Evolutionary conservation across 2,329 filamentous ascomycete species (phyloP).

Genomic region (Botryotinia convoluta): DNA sequence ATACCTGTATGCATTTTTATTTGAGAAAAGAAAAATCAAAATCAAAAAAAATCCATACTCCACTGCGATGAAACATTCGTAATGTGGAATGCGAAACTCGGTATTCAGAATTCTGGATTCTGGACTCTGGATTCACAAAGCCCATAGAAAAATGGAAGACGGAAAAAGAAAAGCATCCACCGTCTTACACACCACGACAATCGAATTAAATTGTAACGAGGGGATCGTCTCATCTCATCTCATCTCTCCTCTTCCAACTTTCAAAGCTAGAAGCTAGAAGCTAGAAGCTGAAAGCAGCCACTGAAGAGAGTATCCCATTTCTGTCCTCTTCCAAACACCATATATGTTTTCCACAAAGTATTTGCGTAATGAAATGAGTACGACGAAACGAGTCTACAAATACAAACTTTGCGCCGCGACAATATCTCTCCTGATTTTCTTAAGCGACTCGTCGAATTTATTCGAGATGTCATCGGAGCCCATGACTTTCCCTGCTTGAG

Average conservation of each 20-base stretch:
- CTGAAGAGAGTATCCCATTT: not conserved
- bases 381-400: constrained; percentile 54
- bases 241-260: no score
- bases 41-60: not conserved
- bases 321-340: not conserved
- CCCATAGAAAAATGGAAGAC: not conserved
- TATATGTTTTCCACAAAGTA: not conserved
- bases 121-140: not conserved
- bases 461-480: constrained; percentile 88
- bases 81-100: not conserved
- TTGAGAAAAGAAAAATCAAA: not conserved
- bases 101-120: not conserved
- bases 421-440: constrained; percentile 87
- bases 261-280: not conserved
- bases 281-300: not conserved
- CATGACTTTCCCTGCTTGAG: constrained; percentile 95
- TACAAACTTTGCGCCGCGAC: constrained; percentile 94
- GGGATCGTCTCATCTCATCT: not conserved
- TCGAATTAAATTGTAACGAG: not conserved
- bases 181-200: not conserved
- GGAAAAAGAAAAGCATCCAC: not conserved
- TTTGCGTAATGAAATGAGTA: not conserved
- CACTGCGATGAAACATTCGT: not conserved
- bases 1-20: not conserved
- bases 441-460: constrained; percentile 85